These are phyloP conservation scores for Vaccinium darrowii DNA, from an alignment of 148 eudicot species.

Conservation along the genomic window DNA sequence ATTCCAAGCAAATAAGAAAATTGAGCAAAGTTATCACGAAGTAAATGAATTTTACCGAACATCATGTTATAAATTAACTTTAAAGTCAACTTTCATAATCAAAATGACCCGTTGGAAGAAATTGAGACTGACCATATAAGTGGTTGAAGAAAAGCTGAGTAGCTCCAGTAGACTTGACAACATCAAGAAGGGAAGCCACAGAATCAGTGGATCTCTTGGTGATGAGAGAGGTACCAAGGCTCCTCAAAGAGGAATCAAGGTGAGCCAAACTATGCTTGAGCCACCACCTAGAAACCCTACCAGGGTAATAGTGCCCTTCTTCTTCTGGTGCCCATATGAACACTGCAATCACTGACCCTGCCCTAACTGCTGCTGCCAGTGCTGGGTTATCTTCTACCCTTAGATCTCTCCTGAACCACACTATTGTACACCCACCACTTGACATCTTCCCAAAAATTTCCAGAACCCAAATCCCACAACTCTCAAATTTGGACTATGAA, in stretches of 20 bases:
- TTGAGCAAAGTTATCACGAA: not conserved
- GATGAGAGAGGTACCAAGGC: constrained; percentile 73
- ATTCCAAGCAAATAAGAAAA: not conserved
- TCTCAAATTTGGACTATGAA: not conserved
- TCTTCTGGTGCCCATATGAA: constrained; percentile 99
- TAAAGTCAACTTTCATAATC: not conserved
- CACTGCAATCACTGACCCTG: constrained; percentile 68
- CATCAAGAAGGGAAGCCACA: constrained; percentile 45
- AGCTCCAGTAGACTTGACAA: constrained; percentile 88
- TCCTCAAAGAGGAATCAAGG: constrained; percentile 80
- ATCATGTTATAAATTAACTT: not conserved
- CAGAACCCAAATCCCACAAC: constrained; percentile 11
- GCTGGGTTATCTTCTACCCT: constrained; percentile 98
- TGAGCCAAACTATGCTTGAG: constrained; percentile 82
- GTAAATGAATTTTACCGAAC: not conserved
- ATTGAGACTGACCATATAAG: constrained; percentile 61
- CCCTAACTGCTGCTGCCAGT: constrained; percentile 76
- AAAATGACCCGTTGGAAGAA: not conserved
- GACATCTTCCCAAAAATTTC: constrained; percentile 36
- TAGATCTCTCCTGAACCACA: constrained; percentile 98
- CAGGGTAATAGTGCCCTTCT: constrained; percentile 88
- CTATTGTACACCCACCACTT: constrained; percentile 70
- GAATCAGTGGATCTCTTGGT: constrained; percentile 89
- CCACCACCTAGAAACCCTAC: constrained; percentile 99
- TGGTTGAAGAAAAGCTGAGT: constrained; percentile 87